Evolutionary conservation across 1,284 basidiomycete species (phyloP), one percentile per base, ranked within the genome.

Genomic region (Boletus smithii): DNA sequence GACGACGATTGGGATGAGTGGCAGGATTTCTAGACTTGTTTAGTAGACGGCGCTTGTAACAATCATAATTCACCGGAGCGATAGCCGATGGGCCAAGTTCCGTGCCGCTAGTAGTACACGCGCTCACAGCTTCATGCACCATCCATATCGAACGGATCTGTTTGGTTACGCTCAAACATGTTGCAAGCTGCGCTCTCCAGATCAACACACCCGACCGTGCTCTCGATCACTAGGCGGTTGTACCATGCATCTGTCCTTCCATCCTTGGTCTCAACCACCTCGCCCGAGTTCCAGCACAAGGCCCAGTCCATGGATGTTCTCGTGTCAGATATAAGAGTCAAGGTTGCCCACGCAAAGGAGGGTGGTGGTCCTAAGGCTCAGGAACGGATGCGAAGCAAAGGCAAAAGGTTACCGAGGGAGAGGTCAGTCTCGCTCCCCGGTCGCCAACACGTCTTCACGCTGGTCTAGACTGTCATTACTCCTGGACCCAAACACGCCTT

Each of bases 331-430:
- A 57, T 88, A 6, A 81, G 86, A 48, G 59, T 65, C 7, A 87
- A 80, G 62, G 68, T 80, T 43, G 74, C 78, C 0, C 63, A 67
- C 10, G 80, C 78, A 44, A 74, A 84, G 54, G 69, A 74, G 40
- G 88, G 87, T 22, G 80, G 85, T 51, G 78, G 82, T 31, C 46
- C 72, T 35, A 89, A 85, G 65, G 88, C 89, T 31, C 77, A 83
- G 41, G 84, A 89, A 60, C 79, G 85, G 47, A 88, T 92, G 80
- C 73, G 78, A 57, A 82, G 76, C 49, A 84, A 83, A 58, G 89
- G 89, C 8, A 95, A 95, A 75, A 81, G 85, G 63, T 70, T 92
- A n/a, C 89, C 89, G 26, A 76, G 93, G 59, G 91, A 95, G 72
- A 76, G 91, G 91, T 92, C 44, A 42, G 66, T 46, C 46, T 46